Evolutionary conservation across 2,329 filamentous ascomycete species (phyloP).

Genomic region (Neopestalotiopsis rosae): DNA sequence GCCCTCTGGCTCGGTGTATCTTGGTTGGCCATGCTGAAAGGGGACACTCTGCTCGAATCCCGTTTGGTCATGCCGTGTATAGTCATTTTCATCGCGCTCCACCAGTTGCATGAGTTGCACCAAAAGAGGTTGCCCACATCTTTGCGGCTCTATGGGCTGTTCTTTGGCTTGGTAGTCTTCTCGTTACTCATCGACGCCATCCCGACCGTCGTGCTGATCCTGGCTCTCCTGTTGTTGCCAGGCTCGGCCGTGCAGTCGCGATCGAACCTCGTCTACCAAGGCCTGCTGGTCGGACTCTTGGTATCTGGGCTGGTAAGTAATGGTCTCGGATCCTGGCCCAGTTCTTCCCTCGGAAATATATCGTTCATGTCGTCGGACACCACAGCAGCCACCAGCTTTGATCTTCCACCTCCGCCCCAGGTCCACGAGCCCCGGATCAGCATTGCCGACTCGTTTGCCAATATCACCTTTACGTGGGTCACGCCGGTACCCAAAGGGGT

Average conservation of each 20-base stretch:
- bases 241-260: conserved; percentile 75
- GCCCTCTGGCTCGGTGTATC: conserved; percentile 72
- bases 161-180: conserved; percentile 63
- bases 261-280: conserved; percentile 72
- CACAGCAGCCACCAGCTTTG: background rate
- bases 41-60: conserved; percentile 61
- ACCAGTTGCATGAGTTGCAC: conserved; percentile 8
- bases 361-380: background rate
- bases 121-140: conserved; percentile 41
- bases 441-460: conserved; percentile 15
- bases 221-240: conserved; percentile 72
- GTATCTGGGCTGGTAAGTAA: conserved; percentile 68
- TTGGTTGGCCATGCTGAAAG: conserved; percentile 76
- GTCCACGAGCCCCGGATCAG: conserved; percentile 22
- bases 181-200: conserved; percentile 60
- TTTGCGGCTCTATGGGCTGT: conserved; percentile 65
- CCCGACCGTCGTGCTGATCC: conserved; percentile 75
- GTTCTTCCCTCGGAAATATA: background rate
- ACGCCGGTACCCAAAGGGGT: conserved; percentile 9
- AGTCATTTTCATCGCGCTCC: background rate
- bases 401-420: background rate
- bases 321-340: conserved; percentile 12
- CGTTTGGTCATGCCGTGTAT: conserved; percentile 53
- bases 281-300: conserved; percentile 74
- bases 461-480: conserved; percentile 20